Evolutionary conservation across 169 alveolate genomes (phyloP), one percentile per base, ranked within the genome.

Genomic region (Amoebophrya sp.): DNA sequence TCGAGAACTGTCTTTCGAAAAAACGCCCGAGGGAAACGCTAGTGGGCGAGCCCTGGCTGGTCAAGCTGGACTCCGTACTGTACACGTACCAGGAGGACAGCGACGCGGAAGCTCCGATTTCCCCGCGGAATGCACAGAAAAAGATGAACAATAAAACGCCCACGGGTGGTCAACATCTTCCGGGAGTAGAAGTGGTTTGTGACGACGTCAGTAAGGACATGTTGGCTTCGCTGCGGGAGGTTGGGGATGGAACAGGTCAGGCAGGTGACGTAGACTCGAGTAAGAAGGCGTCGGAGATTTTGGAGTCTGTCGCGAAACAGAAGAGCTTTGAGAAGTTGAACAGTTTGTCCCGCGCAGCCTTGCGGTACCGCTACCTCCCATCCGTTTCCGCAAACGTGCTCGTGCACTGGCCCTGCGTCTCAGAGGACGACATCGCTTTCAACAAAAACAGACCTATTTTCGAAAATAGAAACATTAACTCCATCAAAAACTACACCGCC

Each of bases 31-130:
- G 83, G 32, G 83, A 66, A 25, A 3, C 1, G 0, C 18, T 66
- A n/a, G 83, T 66, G 83, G 32, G 32, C 38, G 83, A 66, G 35
- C 83, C 83, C 32, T 66, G 83, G 83, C 35, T 66, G 83, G 83
- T 66, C 1, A 18, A 66, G 12, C 32, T 66, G 83, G 83, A 66
- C 83, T 12, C 35, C 10, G 35, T 66, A 0, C 83, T 66, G 83
- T 66, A 66, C 83, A 66, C 35, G 12, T 66, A 7, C 35, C 29
- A 66, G 39, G 83, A 66, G 35, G 83, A 66, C 83, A 25, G 10
- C 2, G 83, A 66, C 29, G 83, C 12, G 23, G 54, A 41, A 12
- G 54, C 23, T 2, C 54, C 54, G 54, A n/a, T n/a, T n/a, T n/a
- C n/a, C n/a, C n/a, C n/a, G n/a, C n/a, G n/a, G n/a, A n/a, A n/a